These are phyloP conservation scores for Helminthosporium solani DNA, from an alignment of 2,329 filamentous ascomycete species.

Conservation along the genomic window DNA sequence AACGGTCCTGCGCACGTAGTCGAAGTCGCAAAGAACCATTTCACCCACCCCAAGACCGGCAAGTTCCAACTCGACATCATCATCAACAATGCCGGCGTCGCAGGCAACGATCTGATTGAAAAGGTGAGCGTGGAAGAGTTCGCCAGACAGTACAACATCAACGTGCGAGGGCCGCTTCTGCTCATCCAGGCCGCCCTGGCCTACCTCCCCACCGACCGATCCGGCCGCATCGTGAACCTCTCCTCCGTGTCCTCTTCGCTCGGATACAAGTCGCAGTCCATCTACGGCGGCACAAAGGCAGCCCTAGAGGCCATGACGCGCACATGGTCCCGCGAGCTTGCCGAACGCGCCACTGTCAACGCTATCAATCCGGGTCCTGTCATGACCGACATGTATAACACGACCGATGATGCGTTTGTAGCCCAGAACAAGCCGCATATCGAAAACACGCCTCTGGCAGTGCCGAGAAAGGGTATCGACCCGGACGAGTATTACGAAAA, in stretches of 20 bases:
- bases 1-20: constrained; percentile 63
- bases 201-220: constrained; percentile 68
- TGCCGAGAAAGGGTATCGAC: constrained; percentile 62
- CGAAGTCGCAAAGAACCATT: constrained; percentile 58
- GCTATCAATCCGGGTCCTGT: constrained; percentile 67
- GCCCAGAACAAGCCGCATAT: constrained; percentile 60
- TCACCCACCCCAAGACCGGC: constrained; percentile 54
- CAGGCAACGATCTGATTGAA: constrained; percentile 63
- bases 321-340: constrained; percentile 64
- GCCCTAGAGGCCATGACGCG: constrained; percentile 69
- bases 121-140: constrained; percentile 68
- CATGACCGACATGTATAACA: constrained; percentile 62
- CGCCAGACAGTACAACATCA: constrained; percentile 71
- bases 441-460: constrained; percentile 64
- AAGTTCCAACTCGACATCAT: constrained; percentile 76
- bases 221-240: constrained; percentile 63
- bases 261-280: constrained; percentile 59
- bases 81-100: constrained; percentile 79
- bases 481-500: constrained; percentile 54
- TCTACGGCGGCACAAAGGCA: constrained; percentile 67
- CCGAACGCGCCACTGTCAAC: constrained; percentile 64
- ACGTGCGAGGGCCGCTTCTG: constrained; percentile 78
- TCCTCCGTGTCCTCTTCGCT: constrained; percentile 59
- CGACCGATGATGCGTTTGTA: constrained; percentile 59
- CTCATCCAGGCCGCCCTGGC: constrained; percentile 71